Evolutionary conservation across 257 asterid species (phyloP).

Genomic region (Jacaranda mimosifolia): DNA sequence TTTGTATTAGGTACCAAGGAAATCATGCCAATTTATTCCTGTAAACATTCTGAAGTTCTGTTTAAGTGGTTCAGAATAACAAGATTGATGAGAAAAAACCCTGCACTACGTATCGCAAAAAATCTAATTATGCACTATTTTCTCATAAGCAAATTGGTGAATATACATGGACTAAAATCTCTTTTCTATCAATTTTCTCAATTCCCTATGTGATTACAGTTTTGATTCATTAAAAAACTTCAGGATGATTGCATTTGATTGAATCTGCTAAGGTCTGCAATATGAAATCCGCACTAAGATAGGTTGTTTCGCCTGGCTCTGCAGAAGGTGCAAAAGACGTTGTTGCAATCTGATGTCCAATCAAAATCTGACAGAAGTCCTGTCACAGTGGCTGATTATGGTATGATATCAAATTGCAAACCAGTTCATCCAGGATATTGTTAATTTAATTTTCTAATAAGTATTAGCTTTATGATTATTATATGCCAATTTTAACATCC

Average conservation of each 20-base stretch:
- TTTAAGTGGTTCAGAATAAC: background rate
- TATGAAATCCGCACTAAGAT: constrained; percentile 27
- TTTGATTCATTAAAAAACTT: background rate
- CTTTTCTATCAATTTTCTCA: background rate
- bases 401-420: constrained; percentile 49
- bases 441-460: background rate
- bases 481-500: background rate
- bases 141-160: background rate
- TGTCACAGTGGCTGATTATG: constrained; percentile 98
- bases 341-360: constrained; percentile 93
- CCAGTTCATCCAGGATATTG: constrained; percentile 8
- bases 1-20: background rate
- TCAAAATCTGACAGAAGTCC: constrained; percentile 94
- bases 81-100: background rate
- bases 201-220: background rate
- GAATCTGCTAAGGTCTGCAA: constrained; percentile 21
- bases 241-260: background rate
- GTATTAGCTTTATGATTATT: background rate
- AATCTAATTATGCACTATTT: background rate
- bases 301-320: constrained; percentile 33
- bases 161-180: too few relatives aligned
- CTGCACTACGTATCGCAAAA: background rate
- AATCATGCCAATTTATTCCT: background rate
- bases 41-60: background rate
- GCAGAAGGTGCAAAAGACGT: constrained; percentile 91